Conservation (phyloP, 208 protist species). For the Sergeia podlipaevii region DNA sequence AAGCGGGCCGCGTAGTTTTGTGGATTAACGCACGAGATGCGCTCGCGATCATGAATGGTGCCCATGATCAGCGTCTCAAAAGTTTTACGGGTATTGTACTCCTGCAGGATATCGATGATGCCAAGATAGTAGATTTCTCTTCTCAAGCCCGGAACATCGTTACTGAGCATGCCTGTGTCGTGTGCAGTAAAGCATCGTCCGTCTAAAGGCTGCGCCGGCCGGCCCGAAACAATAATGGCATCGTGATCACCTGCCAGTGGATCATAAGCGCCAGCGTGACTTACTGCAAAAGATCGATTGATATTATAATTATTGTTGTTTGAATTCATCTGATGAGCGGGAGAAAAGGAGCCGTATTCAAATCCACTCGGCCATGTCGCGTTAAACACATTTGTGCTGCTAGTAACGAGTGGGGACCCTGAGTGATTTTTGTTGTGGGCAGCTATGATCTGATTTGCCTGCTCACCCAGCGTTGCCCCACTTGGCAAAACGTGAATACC, state of each 20-base stretch:
- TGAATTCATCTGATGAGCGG: too few relatives aligned
- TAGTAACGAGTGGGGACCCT: neutral
- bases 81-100: constrained; percentile 82
- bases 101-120: constrained; percentile 94
- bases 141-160: constrained; percentile 41
- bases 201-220: constrained; percentile 17
- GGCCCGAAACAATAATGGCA: neutral
- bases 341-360: too few relatives aligned
- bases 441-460: neutral
- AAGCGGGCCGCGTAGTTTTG: constrained; percentile 85
- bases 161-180: constrained; percentile 81
- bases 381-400: neutral
- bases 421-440: neutral
- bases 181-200: constrained; percentile 75
- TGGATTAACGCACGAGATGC: constrained; percentile 87
- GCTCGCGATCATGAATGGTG: constrained; percentile 49
- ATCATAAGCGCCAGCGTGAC: too few relatives aligned
- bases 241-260: too few relatives aligned
- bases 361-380: neutral
- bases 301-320: too few relatives aligned
- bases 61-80: constrained; percentile 71
- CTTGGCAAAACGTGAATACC: constrained; percentile 80
- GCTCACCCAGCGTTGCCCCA: constrained; percentile 1
- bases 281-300: too few relatives aligned
- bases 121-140: constrained; percentile 92